A percentile compares a stretch with the other conserved stretches of the same genome.
These are phyloP conservation scores for Kwoniella heveanensis DNA, from an alignment of 768 basidiomycete species.

Conservation along the genomic window DNA sequence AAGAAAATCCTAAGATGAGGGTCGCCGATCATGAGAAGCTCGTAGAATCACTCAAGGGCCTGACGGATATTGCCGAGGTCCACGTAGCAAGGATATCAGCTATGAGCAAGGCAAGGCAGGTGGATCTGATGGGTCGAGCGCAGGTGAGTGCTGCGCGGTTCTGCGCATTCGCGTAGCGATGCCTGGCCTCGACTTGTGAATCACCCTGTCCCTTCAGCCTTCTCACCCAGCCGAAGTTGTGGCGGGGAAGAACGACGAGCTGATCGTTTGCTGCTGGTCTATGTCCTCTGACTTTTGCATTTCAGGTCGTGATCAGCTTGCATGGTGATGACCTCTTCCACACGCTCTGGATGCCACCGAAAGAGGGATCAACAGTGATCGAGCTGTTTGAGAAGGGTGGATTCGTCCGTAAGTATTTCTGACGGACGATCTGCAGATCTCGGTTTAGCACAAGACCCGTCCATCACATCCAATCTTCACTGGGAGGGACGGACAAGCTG, in stretches of 20 bases:
- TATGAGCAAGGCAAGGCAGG: slow-evolving; percentile 42
- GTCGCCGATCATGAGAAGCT: slow-evolving; percentile 35
- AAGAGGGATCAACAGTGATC: slow-evolving; percentile 38
- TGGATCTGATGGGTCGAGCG: slow-evolving; percentile 40
- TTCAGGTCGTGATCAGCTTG: slow-evolving; percentile 46
- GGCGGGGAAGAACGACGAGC: background rate
- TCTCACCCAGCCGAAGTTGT: no score
- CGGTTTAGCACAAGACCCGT: no score
- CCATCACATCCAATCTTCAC: no score
- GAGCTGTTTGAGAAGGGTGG: slow-evolving; percentile 49
- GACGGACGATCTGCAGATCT: no score
- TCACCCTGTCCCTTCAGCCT: no score
- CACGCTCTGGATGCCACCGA: slow-evolving; percentile 49
- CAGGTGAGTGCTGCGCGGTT: slow-evolving; percentile 31
- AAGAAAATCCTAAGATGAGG: slow-evolving; percentile 34
- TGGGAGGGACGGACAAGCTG: no score
- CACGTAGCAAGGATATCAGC: slow-evolving; percentile 45
- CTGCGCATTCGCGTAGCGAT: no score
- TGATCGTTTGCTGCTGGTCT: background rate
- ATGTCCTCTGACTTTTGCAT: no score
- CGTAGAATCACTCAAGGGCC: slow-evolving; percentile 41
- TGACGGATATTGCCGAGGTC: slow-evolving; percentile 49
- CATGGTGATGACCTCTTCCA: slow-evolving; percentile 44
- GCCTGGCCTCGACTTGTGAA: no score
- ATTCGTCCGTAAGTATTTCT: slow-evolving; percentile 42